phyloP scores from a whole-genome alignment of 257 asterid species.

The Solanum neorickii region DNA sequence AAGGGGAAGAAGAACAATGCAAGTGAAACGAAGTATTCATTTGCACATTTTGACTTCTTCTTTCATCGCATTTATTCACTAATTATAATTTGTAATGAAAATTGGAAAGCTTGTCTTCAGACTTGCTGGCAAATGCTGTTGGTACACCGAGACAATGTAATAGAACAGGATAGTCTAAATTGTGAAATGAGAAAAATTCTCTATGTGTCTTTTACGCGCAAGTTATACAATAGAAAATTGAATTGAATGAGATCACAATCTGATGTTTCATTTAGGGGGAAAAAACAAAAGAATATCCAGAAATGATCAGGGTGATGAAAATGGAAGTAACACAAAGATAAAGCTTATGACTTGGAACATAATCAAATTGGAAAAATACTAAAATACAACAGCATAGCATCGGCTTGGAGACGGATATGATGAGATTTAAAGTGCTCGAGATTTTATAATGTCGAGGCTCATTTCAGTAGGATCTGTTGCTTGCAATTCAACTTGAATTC shows the following conservation, averaged over 20 bases:
- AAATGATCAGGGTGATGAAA: neutral
- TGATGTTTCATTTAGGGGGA: neutral
- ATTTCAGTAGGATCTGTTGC: neutral
- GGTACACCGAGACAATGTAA: neutral
- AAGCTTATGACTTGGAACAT: neutral
- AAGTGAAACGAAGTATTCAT: neutral
- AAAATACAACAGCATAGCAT: neutral
- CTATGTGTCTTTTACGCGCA: neutral
- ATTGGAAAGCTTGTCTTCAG: neutral
- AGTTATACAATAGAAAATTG: neutral
- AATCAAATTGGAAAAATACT: neutral
- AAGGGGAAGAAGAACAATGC: neutral
- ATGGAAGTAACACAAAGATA: neutral
- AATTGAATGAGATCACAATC: neutral
- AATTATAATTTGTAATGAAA: neutral
- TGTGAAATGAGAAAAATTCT: neutral
- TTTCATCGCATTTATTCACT: neutral
- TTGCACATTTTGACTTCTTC: neutral
- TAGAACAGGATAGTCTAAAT: neutral
- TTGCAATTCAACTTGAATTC: neutral
- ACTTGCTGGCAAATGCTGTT: neutral
- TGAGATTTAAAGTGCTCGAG: neutral
- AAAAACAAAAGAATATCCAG: neutral
- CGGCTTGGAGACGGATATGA: neutral
- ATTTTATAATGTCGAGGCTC: neutral